Evolutionary conservation across 371 early-diverging fungal species (phyloP), one percentile per base, ranked within the genome.

Genomic region (Mucor plumbeus): DNA sequence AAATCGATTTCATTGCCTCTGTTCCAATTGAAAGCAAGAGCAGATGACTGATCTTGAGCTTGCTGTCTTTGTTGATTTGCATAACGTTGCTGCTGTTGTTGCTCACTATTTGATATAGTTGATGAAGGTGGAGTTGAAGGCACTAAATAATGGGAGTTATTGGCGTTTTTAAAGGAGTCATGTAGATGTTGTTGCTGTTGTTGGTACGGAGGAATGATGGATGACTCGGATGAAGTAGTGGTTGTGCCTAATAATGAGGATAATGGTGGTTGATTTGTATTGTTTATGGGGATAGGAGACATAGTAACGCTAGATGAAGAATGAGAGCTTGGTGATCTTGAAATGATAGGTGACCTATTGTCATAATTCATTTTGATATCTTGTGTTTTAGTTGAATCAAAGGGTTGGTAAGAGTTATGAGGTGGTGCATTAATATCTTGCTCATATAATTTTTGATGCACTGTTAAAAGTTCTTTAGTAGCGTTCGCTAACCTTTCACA

Each of bases 401-500:
- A 59, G 11, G 59, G 7, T n/a, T 8, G 5, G 19, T 31, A 35
- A 5, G 21, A 26, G 4, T 47, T n/a, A 48, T 48, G 39, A 48
- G 58, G 48, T 33, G 47, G 8, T 48, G 17, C 38, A 65, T 39
- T 47, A 11, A 39, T 33, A 35, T 65, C 40, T 63, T 50, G 35
- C 9, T 63, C 67, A 61, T 81, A 81, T 17, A 81, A 58, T 40
- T 72, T 67, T 47, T 73, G 74, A 39, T 82, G 82, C 1, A 71
- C 70, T 15, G 55, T 59, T n/a, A 79, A 64, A 1, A 82, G 66
- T 21, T 82, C 78, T 41, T 67, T 68, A 19, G 78, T 76, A 6
- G 80, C 76, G 47, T 67, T 71, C 1, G 80, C 73, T 31, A 82
- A 21, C 53, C 80, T 63, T 65, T 78, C 79, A 63, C 80, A 82